phyloP scores from a whole-genome alignment of 768 basidiomycete genomes.

The Boletus sp. region DNA sequence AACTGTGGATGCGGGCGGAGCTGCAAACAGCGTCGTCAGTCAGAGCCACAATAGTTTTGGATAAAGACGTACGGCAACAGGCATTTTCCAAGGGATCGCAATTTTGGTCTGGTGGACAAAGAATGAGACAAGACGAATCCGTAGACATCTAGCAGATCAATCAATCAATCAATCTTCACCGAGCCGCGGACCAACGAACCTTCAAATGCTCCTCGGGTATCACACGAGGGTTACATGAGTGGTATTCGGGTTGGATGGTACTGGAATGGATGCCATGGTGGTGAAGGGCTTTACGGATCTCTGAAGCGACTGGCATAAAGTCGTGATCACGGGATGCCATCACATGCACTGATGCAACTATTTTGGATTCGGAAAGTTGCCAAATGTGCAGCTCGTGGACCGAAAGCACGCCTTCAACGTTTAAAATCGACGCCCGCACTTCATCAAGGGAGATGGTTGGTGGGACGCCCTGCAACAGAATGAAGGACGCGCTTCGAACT shows the following conservation, averaged over 20 bases:
- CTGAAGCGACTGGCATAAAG: constrained; percentile 87
- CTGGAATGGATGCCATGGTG: constrained; percentile 91
- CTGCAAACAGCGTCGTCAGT: constrained; percentile 28
- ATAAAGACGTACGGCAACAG: constrained; percentile 68
- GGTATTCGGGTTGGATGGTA: constrained; percentile 92
- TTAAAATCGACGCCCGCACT: constrained; percentile 76
- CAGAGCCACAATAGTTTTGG: not conserved
- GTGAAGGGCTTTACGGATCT: constrained; percentile 84
- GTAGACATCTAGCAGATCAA: constrained; percentile 40
- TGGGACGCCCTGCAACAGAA: constrained; percentile 93
- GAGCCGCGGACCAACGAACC: constrained; percentile 34
- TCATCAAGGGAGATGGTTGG: constrained; percentile 86
- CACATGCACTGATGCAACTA: constrained; percentile 95
- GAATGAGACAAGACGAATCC: constrained; percentile 64
- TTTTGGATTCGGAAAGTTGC: constrained; percentile 94
- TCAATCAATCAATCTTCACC: not conserved
- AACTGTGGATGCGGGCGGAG: constrained; percentile 47
- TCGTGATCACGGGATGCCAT: constrained; percentile 77
- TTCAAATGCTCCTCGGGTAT: constrained; percentile 48
- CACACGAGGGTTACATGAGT: constrained; percentile 32
- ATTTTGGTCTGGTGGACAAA: constrained; percentile 65
- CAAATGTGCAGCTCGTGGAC: constrained; percentile 96
- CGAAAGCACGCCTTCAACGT: constrained; percentile 76
- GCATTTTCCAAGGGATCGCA: constrained; percentile 71
- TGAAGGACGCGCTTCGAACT: constrained; percentile 92